Conservation (phyloP, 225 moss, liverwort and hornwort genomes). For the Polytrichum commune region DNA sequence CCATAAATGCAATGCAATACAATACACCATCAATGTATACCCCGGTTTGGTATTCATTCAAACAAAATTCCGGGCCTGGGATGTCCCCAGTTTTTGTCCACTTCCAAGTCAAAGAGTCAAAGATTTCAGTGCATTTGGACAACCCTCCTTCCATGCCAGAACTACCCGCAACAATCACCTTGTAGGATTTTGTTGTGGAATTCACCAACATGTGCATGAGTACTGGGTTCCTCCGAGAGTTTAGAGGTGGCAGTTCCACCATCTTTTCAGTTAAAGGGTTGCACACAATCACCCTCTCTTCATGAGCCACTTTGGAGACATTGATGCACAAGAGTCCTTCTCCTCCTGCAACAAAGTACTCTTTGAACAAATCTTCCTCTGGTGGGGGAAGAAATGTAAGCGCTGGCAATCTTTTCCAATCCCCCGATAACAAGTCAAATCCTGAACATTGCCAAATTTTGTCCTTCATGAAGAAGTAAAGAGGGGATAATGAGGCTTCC, state of each 20-base stretch:
- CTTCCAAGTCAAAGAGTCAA: background rate
- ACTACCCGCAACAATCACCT: background rate
- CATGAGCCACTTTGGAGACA: background rate
- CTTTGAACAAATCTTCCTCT: background rate
- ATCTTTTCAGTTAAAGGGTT: background rate
- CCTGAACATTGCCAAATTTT: background rate
- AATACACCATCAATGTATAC: background rate
- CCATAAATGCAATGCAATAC: background rate
- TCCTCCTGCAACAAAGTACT: background rate
- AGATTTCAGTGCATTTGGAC: background rate
- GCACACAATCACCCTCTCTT: background rate
- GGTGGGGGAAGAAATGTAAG: background rate
- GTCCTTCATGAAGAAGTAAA: background rate
- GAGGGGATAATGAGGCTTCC: background rate
- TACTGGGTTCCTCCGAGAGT: background rate
- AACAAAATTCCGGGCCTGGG: background rate
- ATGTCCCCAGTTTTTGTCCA: conserved; percentile 1
- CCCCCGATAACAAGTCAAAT: background rate
- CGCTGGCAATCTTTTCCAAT: conserved; percentile 1
- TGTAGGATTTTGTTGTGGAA: background rate
- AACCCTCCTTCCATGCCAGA: background rate
- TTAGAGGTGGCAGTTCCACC: background rate
- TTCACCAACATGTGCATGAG: conserved; percentile 1
- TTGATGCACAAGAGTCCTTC: background rate
- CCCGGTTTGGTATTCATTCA: conserved; percentile 1